phyloP scores from a whole-genome alignment of 169 alveolate genomes.

The Plasmodium gonderi region DNA sequence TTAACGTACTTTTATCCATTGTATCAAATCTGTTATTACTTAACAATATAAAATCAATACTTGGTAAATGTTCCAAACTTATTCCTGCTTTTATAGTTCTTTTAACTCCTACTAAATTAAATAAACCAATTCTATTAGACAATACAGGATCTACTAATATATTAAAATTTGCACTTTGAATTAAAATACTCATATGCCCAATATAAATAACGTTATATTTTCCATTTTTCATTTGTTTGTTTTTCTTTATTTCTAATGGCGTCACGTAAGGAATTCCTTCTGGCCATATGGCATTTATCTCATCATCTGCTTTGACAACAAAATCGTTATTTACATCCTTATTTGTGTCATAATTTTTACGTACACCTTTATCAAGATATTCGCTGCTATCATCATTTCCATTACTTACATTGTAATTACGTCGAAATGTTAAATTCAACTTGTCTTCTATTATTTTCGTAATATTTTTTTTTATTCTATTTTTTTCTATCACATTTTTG shows the following conservation, averaged over 20 bases:
- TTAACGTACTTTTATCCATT: slow-evolving; percentile 46
- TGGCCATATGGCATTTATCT: slow-evolving; percentile 68
- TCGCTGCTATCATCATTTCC: background rate
- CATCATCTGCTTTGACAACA: background rate
- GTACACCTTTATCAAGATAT: background rate
- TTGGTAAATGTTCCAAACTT: slow-evolving; percentile 52
- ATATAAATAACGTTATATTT: slow-evolving; percentile 66
- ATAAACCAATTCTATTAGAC: slow-evolving; percentile 44
- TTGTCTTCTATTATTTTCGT: background rate
- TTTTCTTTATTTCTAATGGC: slow-evolving; percentile 49
- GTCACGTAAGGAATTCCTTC: slow-evolving; percentile 43
- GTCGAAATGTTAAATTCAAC: background rate
- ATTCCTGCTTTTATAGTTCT: slow-evolving; percentile 70
- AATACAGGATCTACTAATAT: slow-evolving; percentile 74
- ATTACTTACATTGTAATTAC: background rate
- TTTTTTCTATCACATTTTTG: slow-evolving; percentile 42
- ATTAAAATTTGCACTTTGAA: slow-evolving; percentile 44
- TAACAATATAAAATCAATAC: slow-evolving; percentile 67
- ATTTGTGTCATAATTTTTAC: background rate
- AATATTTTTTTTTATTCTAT: slow-evolving; percentile 5
- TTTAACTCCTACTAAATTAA: slow-evolving; percentile 35
- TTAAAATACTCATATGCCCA: slow-evolving; percentile 72
- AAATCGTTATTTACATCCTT: background rate
- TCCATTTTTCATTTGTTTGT: slow-evolving; percentile 7
- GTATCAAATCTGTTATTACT: slow-evolving; percentile 74